Percentiles rank a stretch among this genome's conserved stretches.
phyloP scores from a whole-genome alignment of 164 flowering plant genomes.

The Warburgia ugandensis region DNA sequence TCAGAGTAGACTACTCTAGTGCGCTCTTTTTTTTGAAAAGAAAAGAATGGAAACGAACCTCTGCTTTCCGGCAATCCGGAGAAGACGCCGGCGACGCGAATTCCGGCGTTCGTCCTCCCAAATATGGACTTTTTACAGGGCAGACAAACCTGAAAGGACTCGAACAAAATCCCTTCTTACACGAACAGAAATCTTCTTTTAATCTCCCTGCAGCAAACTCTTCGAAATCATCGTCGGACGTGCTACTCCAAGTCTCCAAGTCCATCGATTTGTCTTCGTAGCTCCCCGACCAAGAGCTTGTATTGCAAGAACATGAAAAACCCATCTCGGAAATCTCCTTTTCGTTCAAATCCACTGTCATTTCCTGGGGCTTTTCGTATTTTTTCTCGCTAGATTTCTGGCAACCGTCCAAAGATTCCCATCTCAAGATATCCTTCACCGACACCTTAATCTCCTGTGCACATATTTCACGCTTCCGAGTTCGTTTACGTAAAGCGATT shows the following conservation, averaged over 20 bases:
- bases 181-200: constrained; percentile 14
- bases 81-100: constrained; percentile 38
- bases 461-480: constrained; percentile 11
- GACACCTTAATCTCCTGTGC: constrained; percentile 17
- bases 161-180: constrained; percentile 26
- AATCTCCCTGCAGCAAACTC: constrained; percentile 8
- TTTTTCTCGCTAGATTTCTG: too few species aligned
- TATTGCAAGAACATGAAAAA: constrained; percentile 29
- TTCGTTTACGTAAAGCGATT: constrained; percentile 28
- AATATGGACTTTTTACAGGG: constrained; percentile 30
- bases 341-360: constrained; percentile 4
- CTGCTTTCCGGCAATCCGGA: too few species aligned
- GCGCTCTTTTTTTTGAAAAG: too few species aligned
- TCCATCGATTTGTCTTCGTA: constrained; percentile 49
- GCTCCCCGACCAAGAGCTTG: constrained; percentile 57
- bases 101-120: constrained; percentile 42
- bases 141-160: constrained; percentile 53
- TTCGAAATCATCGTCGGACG: constrained; percentile 28
- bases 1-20: too few species aligned
- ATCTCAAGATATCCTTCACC: constrained; percentile 25
- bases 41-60: neutral
- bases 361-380: neutral
- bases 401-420: constrained; percentile 24
- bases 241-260: constrained; percentile 32
- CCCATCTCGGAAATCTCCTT: constrained; percentile 18